Conservation (phyloP, 148 eudicot genomes). For the Rhododendron vialii region DNA sequence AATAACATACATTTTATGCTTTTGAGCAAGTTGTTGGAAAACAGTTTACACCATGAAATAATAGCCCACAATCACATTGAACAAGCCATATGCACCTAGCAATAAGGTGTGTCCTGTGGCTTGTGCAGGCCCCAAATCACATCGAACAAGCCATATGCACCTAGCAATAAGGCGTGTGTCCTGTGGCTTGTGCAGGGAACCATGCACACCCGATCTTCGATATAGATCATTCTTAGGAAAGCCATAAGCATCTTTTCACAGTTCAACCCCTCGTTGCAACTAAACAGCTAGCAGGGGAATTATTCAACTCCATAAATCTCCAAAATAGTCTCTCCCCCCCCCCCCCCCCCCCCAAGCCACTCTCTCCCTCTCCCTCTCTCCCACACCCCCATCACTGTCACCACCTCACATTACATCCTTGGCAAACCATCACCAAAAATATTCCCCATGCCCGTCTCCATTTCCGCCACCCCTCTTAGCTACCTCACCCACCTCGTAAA, state of each 20-base stretch:
- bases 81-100: neutral
- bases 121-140: neutral
- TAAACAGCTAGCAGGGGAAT: neutral
- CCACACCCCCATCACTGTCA: neutral
- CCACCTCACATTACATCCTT: neutral
- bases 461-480: neutral
- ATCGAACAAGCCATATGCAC: neutral
- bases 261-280: neutral
- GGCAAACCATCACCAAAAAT: neutral
- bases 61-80: neutral
- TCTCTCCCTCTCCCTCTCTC: neutral
- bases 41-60: slow-evolving; percentile 4
- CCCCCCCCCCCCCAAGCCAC: neutral
- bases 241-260: neutral
- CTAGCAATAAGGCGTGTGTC: neutral
- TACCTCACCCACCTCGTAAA: neutral
- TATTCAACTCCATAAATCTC: neutral
- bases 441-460: neutral
- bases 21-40: neutral
- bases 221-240: neutral
- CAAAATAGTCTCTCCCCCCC: neutral
- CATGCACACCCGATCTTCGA: neutral
- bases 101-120: neutral
- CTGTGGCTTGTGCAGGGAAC: neutral
- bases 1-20: no score